Evolutionary conservation across 768 basidiomycete species (phyloP), one percentile per base, ranked within the genome.

Genomic region (Collybia sordida): DNA sequence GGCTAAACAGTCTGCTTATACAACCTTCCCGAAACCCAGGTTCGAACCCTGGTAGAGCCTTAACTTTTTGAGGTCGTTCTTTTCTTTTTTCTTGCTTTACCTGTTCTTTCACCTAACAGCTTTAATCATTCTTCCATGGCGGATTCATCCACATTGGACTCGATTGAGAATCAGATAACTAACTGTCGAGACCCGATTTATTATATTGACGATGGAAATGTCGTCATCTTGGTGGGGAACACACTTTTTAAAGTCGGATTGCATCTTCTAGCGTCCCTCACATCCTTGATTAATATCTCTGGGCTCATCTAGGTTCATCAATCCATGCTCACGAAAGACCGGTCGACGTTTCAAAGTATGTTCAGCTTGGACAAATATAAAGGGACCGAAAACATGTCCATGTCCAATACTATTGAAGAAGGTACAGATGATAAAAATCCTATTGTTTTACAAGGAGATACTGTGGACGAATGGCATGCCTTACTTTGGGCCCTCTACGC

Each of bases 401-500:
- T 59, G 28, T 61, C 49, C 45, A 58, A 54, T 46, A 48, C 41
- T 25, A 37, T 35, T 22, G 42, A 18, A 40, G 81, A 82, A 53
- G 81, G 80, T 2, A 65, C 66, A 47, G 71, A 68, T 58, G 81
- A 82, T 62, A 74, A 75, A 53, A 70, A 73, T 34, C 81, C 79
- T 2, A 77, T 81, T 31, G 59, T 66, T 24, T 66, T 82, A 27
- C 72, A 70, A 34, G 79, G 78, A 12, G 80, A 82, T 51, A 70
- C 70, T 5, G 72, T 70, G 19, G 74, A 75, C 38, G 74, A 79
- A 42, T 80, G 81, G 55, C 69, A 74, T 0, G 72, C 74, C n/a
- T 60, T 82, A 24, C 63, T 80, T 42, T 79, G 77, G 75, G 70
- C 75, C 0, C 57, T 81, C 42, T 81, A 81, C 54, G 77, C 78